Evolutionary conservation across 2,329 filamentous ascomycete genomes (phyloP), one percentile per base, ranked within the genome.

Genomic region (Phialocephala sp.): DNA sequence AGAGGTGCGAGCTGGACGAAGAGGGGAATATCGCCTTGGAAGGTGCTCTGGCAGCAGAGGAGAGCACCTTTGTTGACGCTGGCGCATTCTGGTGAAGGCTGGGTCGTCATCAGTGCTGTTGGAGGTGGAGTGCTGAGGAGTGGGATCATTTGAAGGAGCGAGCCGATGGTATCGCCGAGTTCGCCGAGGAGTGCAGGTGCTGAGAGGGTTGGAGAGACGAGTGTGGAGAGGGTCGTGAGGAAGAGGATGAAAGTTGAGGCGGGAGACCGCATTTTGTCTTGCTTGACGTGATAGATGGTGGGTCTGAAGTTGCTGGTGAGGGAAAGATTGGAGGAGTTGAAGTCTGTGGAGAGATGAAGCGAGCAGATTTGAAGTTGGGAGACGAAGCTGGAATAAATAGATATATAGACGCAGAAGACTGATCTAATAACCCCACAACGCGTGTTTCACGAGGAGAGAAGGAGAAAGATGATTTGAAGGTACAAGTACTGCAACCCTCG

Each of bases 21-120:
- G n/a, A 71, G n/a, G 0, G 65, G 65, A 12, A 69, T 60, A 39
- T 67, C 66, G 22, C 71, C 71, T 20, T 69, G 62, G 55, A 71
- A 66, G 12, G 59, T 63, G 0, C 57, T 63, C 18, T 67, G 14
- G 50, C 66, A 71, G 52, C 68, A 72, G 18, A 68, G 60, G 18
- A 68, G 60, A 32, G 68, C 50, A 4, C 69, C 69, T 8, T 59
- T 22, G 41, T 71, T 71, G 43, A 69, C 35, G 15, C 59, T 59
- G 22, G 52, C 62, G 20, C 68, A 69, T 57, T 64, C 47, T 1
- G 60, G 64, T 32, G 66, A 69, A 12, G 69, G 65, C 15, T 61
- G 52, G 4, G 55, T 64, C 18, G 65, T 69, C 18, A 59, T 58
- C 14, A 70, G 65, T 14, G 41, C 39, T 35, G 57, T 15, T 18